Evolutionary conservation across 179 eudicot species (phyloP), one percentile per base, ranked within the genome.

Genomic region (Silene noctiflora): DNA sequence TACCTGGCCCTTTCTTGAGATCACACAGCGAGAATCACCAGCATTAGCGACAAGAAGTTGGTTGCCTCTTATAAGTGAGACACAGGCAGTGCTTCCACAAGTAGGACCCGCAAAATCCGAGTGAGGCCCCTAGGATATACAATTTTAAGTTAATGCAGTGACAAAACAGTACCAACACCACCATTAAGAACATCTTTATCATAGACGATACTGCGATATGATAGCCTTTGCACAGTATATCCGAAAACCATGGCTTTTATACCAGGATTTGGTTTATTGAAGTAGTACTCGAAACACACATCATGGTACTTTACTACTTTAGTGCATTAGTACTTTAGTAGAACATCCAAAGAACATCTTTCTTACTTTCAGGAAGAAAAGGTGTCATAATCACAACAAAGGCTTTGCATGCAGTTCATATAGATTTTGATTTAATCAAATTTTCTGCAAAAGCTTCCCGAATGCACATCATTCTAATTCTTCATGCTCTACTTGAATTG

Each of bases 1-100:
- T 78, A 94, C 98, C 98, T 92, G 92, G 44, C 98, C 98, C 84
- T 90, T 90, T 75, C 98, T 87, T 58, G 98, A 94, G 53, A 94
- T 88, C 42, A 94, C 94, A 74, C 98, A 91, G 31, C 98, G 97
- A 60, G 98, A 94, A 81, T 94, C 98, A 72, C 98, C 98, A 80
- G 98, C 98, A 88, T 94, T 94, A 17, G 97, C 97, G 72, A 94
- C 96, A 77, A 92, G 67, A 74, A 94, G 89, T 80, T 88, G 94
- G 75, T 85, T 87, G 60, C 83, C 87, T 81, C 86, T 86, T 56
- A 94, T 70, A 69, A 94, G 78, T 20, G 96, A 93, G 71, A 94
- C 97, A 83, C 94, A 89, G 21, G 98, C 96, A 76, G 98, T 94
- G 83, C 98, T 21, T 55, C 98, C 98, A 71, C 96, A 92, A 67